Conservation (phyloP, 2,329 filamentous ascomycete genomes). For the Hirsutella minnesotensis region DNA sequence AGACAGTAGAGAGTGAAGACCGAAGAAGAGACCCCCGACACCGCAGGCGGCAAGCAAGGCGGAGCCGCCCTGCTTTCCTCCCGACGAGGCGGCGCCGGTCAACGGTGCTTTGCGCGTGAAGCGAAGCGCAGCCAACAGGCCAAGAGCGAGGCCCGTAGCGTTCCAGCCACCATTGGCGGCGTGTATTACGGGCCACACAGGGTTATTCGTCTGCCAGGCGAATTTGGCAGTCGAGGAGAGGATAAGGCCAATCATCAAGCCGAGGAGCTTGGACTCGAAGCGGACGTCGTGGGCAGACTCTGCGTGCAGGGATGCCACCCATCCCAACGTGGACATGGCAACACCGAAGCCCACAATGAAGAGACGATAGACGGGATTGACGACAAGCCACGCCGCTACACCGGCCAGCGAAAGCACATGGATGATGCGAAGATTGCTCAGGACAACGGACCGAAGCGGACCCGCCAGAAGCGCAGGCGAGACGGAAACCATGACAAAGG, state of each 20-base stretch:
- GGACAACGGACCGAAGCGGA: slow-evolving; percentile 53
- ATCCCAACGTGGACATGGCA: slow-evolving; percentile 68
- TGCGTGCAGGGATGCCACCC: slow-evolving; percentile 70
- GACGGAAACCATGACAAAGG: slow-evolving; percentile 71
- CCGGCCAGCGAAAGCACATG: slow-evolving; percentile 72
- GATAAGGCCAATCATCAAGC: slow-evolving; percentile 71
- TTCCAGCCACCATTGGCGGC: slow-evolving; percentile 87
- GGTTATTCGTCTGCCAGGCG: slow-evolving; percentile 88
- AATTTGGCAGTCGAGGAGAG: slow-evolving; percentile 85
- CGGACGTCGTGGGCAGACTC: slow-evolving; percentile 63
- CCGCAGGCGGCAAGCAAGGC: slow-evolving; percentile 62
- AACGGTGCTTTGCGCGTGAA: slow-evolving; percentile 57
- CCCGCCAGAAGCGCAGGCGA: slow-evolving; percentile 70
- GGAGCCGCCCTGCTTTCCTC: slow-evolving; percentile 45
- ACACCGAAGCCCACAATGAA: slow-evolving; percentile 74
- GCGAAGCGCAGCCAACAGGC: slow-evolving; percentile 60
- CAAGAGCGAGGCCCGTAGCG: slow-evolving; percentile 65
- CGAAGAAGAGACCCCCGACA: slow-evolving; percentile 76
- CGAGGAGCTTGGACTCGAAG: slow-evolving; percentile 71
- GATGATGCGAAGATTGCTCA: slow-evolving; percentile 55
- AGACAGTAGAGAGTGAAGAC: slow-evolving; percentile 81
- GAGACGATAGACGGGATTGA: slow-evolving; percentile 62
- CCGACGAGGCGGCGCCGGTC: slow-evolving; percentile 22
- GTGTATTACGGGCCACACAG: slow-evolving; percentile 92
- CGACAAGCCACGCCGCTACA: slow-evolving; percentile 66